Evolutionary conservation across 805 yeast genomes (phyloP).

Genomic region (Wickerhamomyces canadensis): DNA sequence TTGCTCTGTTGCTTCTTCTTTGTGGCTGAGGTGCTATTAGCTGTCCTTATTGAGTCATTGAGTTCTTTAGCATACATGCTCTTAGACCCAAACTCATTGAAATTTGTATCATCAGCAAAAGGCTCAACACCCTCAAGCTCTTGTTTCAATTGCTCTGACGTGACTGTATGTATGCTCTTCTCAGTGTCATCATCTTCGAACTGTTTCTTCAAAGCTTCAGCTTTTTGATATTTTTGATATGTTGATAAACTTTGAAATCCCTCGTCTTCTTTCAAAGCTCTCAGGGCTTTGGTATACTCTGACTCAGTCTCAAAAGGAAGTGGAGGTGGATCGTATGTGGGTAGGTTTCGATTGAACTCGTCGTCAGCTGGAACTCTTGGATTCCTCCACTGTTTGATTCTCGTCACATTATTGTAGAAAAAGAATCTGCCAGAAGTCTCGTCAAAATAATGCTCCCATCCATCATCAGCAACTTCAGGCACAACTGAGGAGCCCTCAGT

Average conservation of each 20-base stretch:
- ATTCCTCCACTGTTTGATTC: constrained; percentile 10
- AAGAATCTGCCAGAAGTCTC: constrained; percentile 4
- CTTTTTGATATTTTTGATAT: constrained; percentile 9
- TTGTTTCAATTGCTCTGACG: background rate
- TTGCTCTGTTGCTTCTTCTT: background rate
- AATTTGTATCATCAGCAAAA: constrained; percentile 3
- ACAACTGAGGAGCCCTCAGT: too few species aligned
- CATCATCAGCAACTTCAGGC: constrained; percentile 4
- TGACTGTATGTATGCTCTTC: background rate
- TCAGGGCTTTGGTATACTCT: background rate
- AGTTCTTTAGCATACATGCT: constrained; percentile 4
- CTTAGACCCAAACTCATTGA: constrained; percentile 4
- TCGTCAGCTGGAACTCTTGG: constrained; percentile 9
- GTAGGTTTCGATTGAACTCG: constrained; percentile 6
- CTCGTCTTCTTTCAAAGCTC: constrained; percentile 3
- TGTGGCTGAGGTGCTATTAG: background rate
- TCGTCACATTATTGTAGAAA: constrained; percentile 7
- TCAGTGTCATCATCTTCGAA: constrained; percentile 1
- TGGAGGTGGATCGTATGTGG: constrained; percentile 9
- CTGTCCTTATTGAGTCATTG: constrained; percentile 1
- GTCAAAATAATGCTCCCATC: constrained; percentile 12
- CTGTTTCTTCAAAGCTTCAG: constrained; percentile 3
- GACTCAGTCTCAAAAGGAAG: constrained; percentile 6
- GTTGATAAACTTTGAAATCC: constrained; percentile 8
- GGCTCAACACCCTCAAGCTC: constrained; percentile 1